Conservation (phyloP, 2,329 filamentous ascomycete species). For the Microcyclospora pomicola region DNA sequence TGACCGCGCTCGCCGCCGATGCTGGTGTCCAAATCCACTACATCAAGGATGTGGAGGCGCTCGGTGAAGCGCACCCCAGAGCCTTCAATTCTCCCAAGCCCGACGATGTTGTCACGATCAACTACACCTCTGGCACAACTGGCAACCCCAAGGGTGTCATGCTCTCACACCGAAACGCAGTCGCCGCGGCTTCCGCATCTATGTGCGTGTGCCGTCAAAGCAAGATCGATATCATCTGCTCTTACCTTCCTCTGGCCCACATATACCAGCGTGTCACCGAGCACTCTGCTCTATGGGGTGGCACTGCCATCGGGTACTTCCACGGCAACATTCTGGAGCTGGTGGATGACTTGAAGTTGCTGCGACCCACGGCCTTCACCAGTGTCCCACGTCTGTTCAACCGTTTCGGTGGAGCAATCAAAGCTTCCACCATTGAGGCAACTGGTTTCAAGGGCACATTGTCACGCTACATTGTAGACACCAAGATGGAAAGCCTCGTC, state of each 20-base stretch:
- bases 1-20: conserved; percentile 61
- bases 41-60: conserved; percentile 64
- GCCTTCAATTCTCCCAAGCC: conserved; percentile 57
- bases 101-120: conserved; percentile 74
- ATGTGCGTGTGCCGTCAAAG: conserved; percentile 40
- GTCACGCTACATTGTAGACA: conserved; percentile 62
- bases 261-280: conserved; percentile 84
- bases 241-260: conserved; percentile 86
- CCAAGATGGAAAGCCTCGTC: conserved; percentile 68
- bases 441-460: conserved; percentile 68
- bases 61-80: conserved; percentile 58
- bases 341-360: conserved; percentile 78
- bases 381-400: conserved; percentile 89
- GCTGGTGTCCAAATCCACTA: conserved; percentile 67
- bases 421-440: conserved; percentile 62
- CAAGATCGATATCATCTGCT: conserved; percentile 54
- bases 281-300: conserved; percentile 57
- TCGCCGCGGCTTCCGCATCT: conserved; percentile 54
- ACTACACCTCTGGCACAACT: conserved; percentile 80
- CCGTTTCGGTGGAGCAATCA: conserved; percentile 73
- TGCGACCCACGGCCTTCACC: conserved; percentile 69
- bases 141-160: conserved; percentile 73
- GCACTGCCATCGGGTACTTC: conserved; percentile 76
- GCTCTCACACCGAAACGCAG: conserved; percentile 66
- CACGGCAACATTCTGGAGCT: conserved; percentile 77